Evolutionary conservation across 108 stramenopile species (phyloP).

Genomic region (Aurantiochytrium sp.): DNA sequence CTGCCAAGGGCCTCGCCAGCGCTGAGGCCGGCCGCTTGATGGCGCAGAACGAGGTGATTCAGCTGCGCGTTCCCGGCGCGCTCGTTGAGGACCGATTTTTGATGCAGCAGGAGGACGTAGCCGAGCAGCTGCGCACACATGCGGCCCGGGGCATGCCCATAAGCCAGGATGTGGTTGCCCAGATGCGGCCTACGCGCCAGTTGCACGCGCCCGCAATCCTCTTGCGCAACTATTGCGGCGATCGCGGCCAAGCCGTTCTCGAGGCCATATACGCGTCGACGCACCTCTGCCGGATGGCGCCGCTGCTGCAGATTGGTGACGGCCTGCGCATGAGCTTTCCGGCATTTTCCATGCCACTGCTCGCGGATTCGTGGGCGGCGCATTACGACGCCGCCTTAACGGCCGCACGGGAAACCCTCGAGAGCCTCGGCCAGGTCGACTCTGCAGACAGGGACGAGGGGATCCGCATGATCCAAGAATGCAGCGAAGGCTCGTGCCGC

Average conservation of each 20-base stretch:
- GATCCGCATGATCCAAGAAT: neutral
- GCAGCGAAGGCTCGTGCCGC: neutral
- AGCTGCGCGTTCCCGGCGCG: neutral
- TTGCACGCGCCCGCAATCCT: neutral
- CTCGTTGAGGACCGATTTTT: neutral
- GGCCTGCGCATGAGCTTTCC: neutral
- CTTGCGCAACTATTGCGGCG: neutral
- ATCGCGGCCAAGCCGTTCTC: neutral
- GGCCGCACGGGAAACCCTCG: neutral
- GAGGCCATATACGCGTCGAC: neutral
- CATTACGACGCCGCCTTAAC: neutral
- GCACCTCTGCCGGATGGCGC: neutral
- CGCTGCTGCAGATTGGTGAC: neutral
- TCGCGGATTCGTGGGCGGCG: neutral
- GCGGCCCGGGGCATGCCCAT: neutral
- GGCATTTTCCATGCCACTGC: neutral
- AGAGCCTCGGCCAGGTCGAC: neutral
- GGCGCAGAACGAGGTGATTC: neutral
- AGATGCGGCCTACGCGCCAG: neutral
- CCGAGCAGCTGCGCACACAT: neutral
- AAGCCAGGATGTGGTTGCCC: neutral
- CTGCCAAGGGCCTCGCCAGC: neutral
- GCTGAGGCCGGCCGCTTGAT: too few relatives aligned
- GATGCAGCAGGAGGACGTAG: neutral
- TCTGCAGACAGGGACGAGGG: neutral